phyloP scores from a whole-genome alignment of 768 basidiomycete species.

The Rhizopogon roseolus region DNA sequence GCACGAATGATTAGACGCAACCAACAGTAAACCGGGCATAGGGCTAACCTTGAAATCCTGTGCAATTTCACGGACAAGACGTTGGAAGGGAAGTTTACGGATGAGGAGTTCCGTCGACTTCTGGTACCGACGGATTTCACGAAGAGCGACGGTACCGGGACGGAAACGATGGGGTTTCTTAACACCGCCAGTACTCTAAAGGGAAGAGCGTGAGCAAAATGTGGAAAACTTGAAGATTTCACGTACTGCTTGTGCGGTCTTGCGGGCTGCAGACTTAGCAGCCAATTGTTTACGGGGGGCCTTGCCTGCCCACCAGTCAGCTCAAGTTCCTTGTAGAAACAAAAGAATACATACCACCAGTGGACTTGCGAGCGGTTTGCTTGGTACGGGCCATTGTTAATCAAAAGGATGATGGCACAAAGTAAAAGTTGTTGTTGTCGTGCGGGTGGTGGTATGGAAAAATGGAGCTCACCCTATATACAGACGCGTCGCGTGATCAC shows the following conservation, averaged over 20 bases:
- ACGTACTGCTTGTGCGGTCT: constrained; percentile 43
- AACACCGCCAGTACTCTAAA: constrained; percentile 72
- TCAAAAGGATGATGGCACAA: background rate
- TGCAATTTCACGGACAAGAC: constrained; percentile 85
- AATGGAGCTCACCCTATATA: constrained; percentile 4
- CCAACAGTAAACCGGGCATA: background rate
- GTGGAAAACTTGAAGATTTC: background rate
- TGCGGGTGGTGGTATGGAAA: constrained; percentile 2
- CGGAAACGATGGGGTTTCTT: constrained; percentile 91
- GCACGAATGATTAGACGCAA: background rate
- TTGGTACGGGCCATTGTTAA: constrained; percentile 65
- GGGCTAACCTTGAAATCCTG: constrained; percentile 84
- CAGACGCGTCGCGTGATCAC: constrained; percentile 26
- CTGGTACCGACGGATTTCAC: constrained; percentile 87
- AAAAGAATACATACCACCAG: constrained; percentile 46
- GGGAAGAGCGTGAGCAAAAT: constrained; percentile 22
- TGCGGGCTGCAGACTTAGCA: constrained; percentile 57
- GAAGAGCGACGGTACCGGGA: constrained; percentile 82
- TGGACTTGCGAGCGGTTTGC: constrained; percentile 75
- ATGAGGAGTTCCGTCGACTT: constrained; percentile 85
- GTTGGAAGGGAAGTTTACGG: constrained; percentile 87
- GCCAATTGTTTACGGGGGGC: constrained; percentile 72
- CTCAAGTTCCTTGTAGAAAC: background rate
- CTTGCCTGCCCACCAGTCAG: constrained; percentile 34
- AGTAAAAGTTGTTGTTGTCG: background rate